Base-by-base conservation (phyloP, 768 basidiomycete genomes). In the Suillus alpinus region DNA sequence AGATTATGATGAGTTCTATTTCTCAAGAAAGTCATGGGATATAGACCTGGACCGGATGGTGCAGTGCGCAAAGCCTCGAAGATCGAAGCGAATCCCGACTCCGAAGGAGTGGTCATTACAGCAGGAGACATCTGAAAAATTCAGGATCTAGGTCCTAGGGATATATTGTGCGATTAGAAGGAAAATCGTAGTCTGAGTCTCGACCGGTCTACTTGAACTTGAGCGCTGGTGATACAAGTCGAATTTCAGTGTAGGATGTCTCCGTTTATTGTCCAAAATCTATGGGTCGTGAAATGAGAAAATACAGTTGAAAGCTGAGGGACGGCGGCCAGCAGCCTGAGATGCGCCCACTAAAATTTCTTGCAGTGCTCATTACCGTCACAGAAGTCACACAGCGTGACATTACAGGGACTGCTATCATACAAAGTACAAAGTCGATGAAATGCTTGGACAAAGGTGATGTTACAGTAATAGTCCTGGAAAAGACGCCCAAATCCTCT, bases 1-100 rank as follows among this genome's bases (percentile, higher is more conserved):
- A 64, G 59, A 61, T 41, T 62, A 57, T 55, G 56, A 53, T 60
- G 6, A 37, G 36, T 26, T 60, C 40, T 32, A 23, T 40, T 12
- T 46, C 61, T 31, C 29, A 52, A 26, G 23, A 44, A 55, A 61
- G 60, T 49, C 47, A 8, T 56, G 36, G 29, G 41, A 41, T 41
- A 67, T 75, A 58, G 58, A 82, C 87, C 86, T 66, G 84, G 84
- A 43, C 81, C 86, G 26, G 87, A 87, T 56, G 87, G 85, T 26
- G 86, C 86, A 16, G 78, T 72, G 61, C 79, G 79, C 56, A 87
- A 73, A 40, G 81, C 78, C 39, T 85, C 81, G 26, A 76, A 59
- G 31, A 74, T 66, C 8, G 80, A 73, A 32, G 77, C 67, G 60
- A 87, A 82, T 34, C 79, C 75, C 43, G 75, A 74, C 47, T 75